A percentile compares a stretch with the other conserved stretches of the same genome.
Evolutionary conservation across 2,329 filamentous ascomycete species (phyloP).

Genomic region (Mariannaea elegans): DNA sequence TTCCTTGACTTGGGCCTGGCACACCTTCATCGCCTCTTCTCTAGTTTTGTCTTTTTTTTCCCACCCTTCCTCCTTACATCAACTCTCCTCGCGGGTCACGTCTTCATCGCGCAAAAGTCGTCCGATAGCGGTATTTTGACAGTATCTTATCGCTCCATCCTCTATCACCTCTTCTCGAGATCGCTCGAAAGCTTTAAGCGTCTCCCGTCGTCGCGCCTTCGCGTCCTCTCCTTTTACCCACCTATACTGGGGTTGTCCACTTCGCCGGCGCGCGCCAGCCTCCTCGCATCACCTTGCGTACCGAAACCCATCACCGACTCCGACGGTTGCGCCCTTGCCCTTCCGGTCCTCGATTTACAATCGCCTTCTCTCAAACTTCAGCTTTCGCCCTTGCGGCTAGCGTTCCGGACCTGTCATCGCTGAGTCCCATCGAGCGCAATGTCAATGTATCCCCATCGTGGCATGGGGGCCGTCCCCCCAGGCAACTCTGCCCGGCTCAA

Average conservation of each 20-base stretch:
- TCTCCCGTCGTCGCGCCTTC: constrained; percentile 21
- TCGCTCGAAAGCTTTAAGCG: constrained; percentile 8
- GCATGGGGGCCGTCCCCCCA: constrained; percentile 76
- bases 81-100: constrained; percentile 36
- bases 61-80: constrained; percentile 41
- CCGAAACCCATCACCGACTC: constrained; percentile 11
- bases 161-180: constrained; percentile 14
- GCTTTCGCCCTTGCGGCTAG: constrained; percentile 24
- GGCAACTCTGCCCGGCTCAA: constrained; percentile 73
- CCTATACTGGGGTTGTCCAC: constrained; percentile 28
- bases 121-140: constrained; percentile 24
- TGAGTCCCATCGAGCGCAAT: constrained; percentile 49
- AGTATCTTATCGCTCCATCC: constrained; percentile 20
- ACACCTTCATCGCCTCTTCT: constrained; percentile 39
- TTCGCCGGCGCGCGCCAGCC: constrained; percentile 29
- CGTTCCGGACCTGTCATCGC: constrained; percentile 24
- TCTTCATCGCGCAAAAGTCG: constrained; percentile 24
- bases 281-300: constrained; percentile 18
- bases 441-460: constrained; percentile 92
- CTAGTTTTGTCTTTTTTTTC: constrained; percentile 38
- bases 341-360: constrained; percentile 3
- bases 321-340: constrained; percentile 10
- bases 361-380: constrained; percentile 2
- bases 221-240: constrained; percentile 35
- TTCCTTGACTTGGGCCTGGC: constrained; percentile 24